Evolutionary conservation across 306 rosid genomes (phyloP), one percentile per base, ranked within the genome.

Genomic region (Vicia faba): DNA sequence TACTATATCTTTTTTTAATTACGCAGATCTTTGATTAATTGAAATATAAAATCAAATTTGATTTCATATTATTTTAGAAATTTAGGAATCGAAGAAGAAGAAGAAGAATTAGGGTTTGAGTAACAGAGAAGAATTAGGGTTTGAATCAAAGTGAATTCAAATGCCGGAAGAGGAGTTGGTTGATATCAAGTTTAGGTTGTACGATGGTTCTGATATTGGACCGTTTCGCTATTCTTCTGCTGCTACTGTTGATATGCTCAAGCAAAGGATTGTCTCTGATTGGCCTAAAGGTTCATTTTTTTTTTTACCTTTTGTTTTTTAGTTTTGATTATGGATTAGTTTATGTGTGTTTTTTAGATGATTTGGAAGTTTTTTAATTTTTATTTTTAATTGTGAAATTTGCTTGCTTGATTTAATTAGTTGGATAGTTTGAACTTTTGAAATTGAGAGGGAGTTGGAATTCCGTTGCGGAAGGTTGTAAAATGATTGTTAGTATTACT

Each of bases 141-240:
- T 46, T 25, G 73, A 57, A 20, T 73, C 18, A 18, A 53, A 53
- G 59, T 11, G 59, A 31, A 77, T 66, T 73, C 78, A 82, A 81
- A 92, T 92, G 97, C 86, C 95, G 80, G 96, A 85, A 74, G 97
- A 89, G 77, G 96, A 89, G 55, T 82, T 79, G 78, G 85, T 89
- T 11, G 95, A 82, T 50, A 84, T 92, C 49, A 89, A 89, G 82
- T 89, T 92, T 75, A 77, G 97, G 85, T 65, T 92, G 72, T 89
- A 85, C 70, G 97, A 92, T 80, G 96, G 96, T 51, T 80, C 89
- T 45, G 95, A 89, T 64, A 74, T 89, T 62, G 96, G 96, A 38
- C 97, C 97, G 7, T 87, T 89, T 67, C 80, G 87, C 66, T 92
- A 92, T 83, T 85, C 96, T 9, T 66, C 96, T 25, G 78, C 97